Conservation (phyloP, 129 eudicot species). For the Ambrosia artemisiifolia region DNA sequence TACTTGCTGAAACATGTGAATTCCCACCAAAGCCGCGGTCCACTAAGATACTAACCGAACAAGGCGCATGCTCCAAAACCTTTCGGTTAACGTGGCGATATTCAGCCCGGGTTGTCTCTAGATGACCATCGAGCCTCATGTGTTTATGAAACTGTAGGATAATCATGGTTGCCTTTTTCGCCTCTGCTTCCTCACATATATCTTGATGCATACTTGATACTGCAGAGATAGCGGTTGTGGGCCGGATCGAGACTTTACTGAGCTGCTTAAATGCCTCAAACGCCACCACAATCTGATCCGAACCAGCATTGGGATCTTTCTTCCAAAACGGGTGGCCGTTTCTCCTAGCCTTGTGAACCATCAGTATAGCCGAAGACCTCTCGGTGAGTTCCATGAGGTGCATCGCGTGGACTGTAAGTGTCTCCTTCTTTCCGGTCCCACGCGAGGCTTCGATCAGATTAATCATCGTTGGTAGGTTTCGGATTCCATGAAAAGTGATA, state of each 20-base stretch:
- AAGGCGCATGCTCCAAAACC: constrained; percentile 79
- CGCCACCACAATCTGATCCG: constrained; percentile 71
- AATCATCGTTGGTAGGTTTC: constrained; percentile 59
- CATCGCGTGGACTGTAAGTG: constrained; percentile 81
- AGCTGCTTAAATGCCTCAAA: constrained; percentile 75
- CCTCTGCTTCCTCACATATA: constrained; percentile 62
- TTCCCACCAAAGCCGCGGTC: constrained; percentile 90
- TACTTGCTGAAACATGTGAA: constrained; percentile 73
- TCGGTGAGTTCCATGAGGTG: constrained; percentile 94
- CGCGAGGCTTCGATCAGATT: constrained; percentile 73
- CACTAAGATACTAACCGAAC: constrained; percentile 79
- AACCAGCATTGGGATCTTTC: constrained; percentile 32
- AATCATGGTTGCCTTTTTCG: constrained; percentile 58
- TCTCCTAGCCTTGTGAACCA: constrained; percentile 84
- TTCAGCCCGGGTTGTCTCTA: constrained; percentile 79
- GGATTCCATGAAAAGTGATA: constrained; percentile 63
- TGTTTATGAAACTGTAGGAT: constrained; percentile 83
- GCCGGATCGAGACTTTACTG: constrained; percentile 64
- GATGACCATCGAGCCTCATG: constrained; percentile 60
- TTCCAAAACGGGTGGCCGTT: constrained; percentile 87
- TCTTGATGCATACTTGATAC: constrained; percentile 75
- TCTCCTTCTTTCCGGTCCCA: constrained; percentile 58
- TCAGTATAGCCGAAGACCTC: constrained; percentile 89
- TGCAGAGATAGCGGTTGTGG: constrained; percentile 80
- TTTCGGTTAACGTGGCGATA: constrained; percentile 58